A percentile compares a stretch with the other conserved stretches of the same genome.
phyloP scores from a whole-genome alignment of 208 protist species.

The Trypanosoma melophagium region DNA sequence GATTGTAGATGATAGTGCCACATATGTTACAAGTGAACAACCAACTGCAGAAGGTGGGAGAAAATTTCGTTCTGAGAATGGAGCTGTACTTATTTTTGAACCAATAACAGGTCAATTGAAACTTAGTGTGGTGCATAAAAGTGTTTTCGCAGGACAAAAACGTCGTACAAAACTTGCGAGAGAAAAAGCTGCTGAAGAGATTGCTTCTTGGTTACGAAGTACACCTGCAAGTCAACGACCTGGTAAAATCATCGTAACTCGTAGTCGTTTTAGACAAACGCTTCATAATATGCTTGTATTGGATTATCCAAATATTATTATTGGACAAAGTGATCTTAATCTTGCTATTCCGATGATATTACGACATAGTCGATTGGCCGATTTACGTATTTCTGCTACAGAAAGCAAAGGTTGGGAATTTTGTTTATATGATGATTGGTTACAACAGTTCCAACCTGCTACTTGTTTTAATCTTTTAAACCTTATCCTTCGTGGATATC shows the following conservation, averaged over 20 bases:
- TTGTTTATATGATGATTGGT: constrained; percentile 99
- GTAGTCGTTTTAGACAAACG: constrained; percentile 95
- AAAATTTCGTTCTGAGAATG: constrained; percentile 97
- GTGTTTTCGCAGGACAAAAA: constrained; percentile 99
- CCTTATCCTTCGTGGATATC: constrained; percentile 98
- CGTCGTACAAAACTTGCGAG: constrained; percentile 99
- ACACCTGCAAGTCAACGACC: constrained; percentile 99
- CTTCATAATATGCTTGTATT: constrained; percentile 95
- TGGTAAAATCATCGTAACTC: constrained; percentile 99
- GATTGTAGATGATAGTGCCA: constrained; percentile 99
- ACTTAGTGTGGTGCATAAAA: constrained; percentile 99
- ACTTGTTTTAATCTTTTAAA: constrained; percentile 99
- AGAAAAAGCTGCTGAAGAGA: constrained; percentile 99
- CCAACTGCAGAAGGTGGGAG: constrained; percentile 99
- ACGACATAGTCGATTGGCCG: constrained; percentile 99
- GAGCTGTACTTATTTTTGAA: constrained; percentile 99
- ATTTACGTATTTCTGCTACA: constrained; percentile 99
- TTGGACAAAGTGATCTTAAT: constrained; percentile 99
- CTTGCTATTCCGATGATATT: constrained; percentile 98
- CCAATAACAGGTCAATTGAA: constrained; percentile 99
- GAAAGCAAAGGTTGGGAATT: constrained; percentile 99
- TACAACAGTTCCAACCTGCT: constrained; percentile 97
- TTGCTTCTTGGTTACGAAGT: constrained; percentile 98
- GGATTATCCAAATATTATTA: constrained; percentile 99
- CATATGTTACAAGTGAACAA: constrained; percentile 99